Evolutionary conservation across 2,329 filamentous ascomycete genomes (phyloP).

Genomic region (Leptographium flavum): DNA sequence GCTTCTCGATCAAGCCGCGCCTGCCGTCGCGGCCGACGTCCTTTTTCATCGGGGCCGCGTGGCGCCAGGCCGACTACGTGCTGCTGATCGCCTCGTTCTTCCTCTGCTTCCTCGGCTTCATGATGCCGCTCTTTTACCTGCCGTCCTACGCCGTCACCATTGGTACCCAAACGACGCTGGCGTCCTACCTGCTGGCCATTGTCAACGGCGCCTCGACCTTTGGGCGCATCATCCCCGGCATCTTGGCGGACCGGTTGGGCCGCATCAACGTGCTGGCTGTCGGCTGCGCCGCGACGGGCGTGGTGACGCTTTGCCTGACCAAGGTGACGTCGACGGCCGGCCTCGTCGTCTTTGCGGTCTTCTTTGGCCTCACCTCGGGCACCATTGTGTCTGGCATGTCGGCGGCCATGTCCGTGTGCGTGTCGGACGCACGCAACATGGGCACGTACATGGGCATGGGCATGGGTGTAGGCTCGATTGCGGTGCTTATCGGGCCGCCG

Average conservation of each 20-base stretch:
- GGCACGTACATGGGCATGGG: slow-evolving; percentile 35
- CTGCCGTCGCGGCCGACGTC: slow-evolving; percentile 23
- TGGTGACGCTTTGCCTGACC: slow-evolving; percentile 18
- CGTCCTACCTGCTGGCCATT: slow-evolving; percentile 49
- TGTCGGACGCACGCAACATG: slow-evolving; percentile 31
- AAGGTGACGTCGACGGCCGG: slow-evolving; percentile 8
- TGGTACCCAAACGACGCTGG: slow-evolving; percentile 28
- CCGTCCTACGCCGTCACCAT: slow-evolving; percentile 36
- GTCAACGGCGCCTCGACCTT: slow-evolving; percentile 42
- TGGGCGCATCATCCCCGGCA: slow-evolving; percentile 37
- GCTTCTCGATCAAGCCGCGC: slow-evolving; percentile 27
- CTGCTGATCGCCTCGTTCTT: slow-evolving; percentile 16
- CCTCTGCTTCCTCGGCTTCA: slow-evolving; percentile 23
- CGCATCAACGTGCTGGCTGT: slow-evolving; percentile 26
- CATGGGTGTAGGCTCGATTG: slow-evolving; percentile 23
- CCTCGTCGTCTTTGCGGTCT: slow-evolving; percentile 10
- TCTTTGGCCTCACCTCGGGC: slow-evolving; percentile 14
- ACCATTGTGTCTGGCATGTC: slow-evolving; percentile 21
- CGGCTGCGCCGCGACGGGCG: slow-evolving; percentile 9
- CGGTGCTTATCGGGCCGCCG: slow-evolving; percentile 28
- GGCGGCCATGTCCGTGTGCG: slow-evolving; percentile 21
- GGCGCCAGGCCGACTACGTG: slow-evolving; percentile 38
- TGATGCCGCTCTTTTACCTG: slow-evolving; percentile 39
- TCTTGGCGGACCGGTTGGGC: slow-evolving; percentile 35
- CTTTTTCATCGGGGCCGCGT: slow-evolving; percentile 25